Conservation (phyloP, 192 early-diverging fungal species). For the Ramicandelaber brevisporus region DNA sequence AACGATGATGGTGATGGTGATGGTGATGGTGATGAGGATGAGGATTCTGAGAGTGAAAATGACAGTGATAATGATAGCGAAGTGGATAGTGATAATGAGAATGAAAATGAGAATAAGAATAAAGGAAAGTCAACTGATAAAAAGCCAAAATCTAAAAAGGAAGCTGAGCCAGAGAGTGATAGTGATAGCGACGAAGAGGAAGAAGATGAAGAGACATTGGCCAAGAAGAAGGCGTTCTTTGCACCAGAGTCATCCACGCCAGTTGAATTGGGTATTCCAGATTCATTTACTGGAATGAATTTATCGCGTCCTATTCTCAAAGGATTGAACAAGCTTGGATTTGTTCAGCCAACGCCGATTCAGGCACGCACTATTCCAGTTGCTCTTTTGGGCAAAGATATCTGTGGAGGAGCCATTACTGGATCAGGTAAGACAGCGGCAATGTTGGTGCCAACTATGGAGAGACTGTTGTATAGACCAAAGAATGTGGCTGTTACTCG, state of each 20-base stretch:
- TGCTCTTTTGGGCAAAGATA: conserved; percentile 83
- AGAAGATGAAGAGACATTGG: conserved; percentile 17
- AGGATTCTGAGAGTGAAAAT: conserved; percentile 14
- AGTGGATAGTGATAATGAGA: conserved; percentile 7
- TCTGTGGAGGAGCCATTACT: conserved; percentile 93
- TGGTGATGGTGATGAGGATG: conserved; percentile 3
- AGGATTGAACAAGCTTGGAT: conserved; percentile 68
- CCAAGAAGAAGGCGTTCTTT: conserved; percentile 19
- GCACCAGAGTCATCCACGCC: conserved; percentile 12
- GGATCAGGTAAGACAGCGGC: conserved; percentile 98
- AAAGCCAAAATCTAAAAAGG: not conserved
- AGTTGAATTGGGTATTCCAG: conserved; percentile 17
- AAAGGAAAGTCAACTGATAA: conserved; percentile 2
- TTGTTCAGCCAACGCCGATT: conserved; percentile 80
- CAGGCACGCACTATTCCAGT: conserved; percentile 81
- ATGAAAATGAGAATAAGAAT: conserved; percentile 3
- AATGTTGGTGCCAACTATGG: conserved; percentile 85
- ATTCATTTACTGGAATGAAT: conserved; percentile 79
- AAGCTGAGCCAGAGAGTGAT: conserved; percentile 2
- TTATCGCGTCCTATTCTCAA: conserved; percentile 89
- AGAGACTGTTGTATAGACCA: conserved; percentile 78
- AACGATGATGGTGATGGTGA: conserved; percentile 4
- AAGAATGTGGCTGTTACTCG: conserved; percentile 49
- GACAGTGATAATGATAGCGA: conserved; percentile 9
- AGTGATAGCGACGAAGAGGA: conserved; percentile 14